Evolutionary conservation across 164 flowering plant species (phyloP).

Genomic region (Kingdonia uniflora): DNA sequence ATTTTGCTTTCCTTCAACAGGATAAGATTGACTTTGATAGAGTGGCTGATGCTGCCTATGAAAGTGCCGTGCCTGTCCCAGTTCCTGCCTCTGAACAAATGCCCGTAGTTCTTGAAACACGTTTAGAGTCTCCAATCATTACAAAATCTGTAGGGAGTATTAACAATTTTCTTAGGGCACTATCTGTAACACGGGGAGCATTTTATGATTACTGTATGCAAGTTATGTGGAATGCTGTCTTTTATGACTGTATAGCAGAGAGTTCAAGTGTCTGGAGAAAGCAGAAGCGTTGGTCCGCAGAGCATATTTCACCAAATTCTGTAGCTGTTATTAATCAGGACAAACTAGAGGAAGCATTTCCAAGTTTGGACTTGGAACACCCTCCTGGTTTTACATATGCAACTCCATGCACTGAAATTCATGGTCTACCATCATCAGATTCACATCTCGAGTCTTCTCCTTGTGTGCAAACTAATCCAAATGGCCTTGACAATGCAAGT

Average conservation of each 20-base stretch:
- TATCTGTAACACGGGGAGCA: constrained; percentile 23
- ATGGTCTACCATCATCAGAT: constrained; percentile 7
- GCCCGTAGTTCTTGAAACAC: constrained; percentile 1
- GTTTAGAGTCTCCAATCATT: constrained; percentile 8
- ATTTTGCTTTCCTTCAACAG: constrained; percentile 18
- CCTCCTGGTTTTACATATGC: constrained; percentile 50
- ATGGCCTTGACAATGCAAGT: constrained; percentile 3
- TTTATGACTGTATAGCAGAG: constrained; percentile 55
- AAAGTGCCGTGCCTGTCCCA: no score
- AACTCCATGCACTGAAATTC: constrained; percentile 7
- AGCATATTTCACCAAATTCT: constrained; percentile 9
- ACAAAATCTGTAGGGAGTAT: constrained; percentile 48
- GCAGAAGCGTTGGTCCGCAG: constrained; percentile 43
- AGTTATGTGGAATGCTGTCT: constrained; percentile 83
- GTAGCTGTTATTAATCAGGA: constrained; percentile 22
- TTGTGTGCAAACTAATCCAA: constrained; percentile 9
- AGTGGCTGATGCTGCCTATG: neutral
- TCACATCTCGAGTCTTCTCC: constrained; percentile 10
- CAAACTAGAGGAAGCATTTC: constrained; percentile 16
- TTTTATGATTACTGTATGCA: constrained; percentile 58
- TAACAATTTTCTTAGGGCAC: constrained; percentile 35
- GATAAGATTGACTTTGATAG: constrained; percentile 4
- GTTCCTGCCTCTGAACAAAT: no score
- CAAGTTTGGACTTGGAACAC: constrained; percentile 28
- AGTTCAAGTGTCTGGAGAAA: constrained; percentile 58